Evolutionary conservation across 2,329 filamentous ascomycete genomes (phyloP).

Genomic region (Colletotrichum noveboracense): DNA sequence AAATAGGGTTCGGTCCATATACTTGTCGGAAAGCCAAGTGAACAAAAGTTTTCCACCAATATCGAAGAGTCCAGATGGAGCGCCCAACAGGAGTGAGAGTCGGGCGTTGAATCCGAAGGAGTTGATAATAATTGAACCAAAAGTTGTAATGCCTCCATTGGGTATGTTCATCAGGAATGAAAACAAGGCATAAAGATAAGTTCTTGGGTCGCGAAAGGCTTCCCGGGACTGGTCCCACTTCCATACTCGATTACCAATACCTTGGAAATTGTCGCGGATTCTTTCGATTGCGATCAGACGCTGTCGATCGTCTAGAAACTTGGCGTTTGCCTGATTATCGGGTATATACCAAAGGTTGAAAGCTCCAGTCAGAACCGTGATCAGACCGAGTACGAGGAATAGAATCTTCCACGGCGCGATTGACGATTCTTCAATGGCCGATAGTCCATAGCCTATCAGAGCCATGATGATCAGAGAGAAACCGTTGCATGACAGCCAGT

Average conservation of each 20-base stretch:
- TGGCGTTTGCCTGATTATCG: conserved; percentile 62
- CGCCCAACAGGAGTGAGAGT: conserved; percentile 15
- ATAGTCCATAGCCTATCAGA: conserved; percentile 26
- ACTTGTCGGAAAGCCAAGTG: conserved; percentile 29
- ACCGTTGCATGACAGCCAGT: conserved; percentile 26
- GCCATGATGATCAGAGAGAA: conserved; percentile 22
- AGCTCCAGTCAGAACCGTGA: conserved; percentile 24
- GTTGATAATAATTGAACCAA: conserved; percentile 22
- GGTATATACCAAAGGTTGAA: conserved; percentile 43
- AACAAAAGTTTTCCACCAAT: conserved; percentile 25
- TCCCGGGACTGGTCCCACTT: conserved; percentile 50
- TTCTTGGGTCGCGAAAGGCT: conserved; percentile 53
- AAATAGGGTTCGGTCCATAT: conserved; percentile 27
- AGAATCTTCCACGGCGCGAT: conserved; percentile 26
- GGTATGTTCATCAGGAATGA: conserved; percentile 34
- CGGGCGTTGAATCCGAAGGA: conserved; percentile 20
- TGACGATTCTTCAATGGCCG: conserved; percentile 3
- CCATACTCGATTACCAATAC: conserved; percentile 54
- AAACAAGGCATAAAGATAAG: conserved; percentile 57
- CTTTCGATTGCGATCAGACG: conserved; percentile 54
- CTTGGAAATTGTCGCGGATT: conserved; percentile 51
- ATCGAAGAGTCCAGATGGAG: conserved; percentile 23
- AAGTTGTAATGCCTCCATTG: conserved; percentile 25
- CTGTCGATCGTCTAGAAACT: conserved; percentile 61
- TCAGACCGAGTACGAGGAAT: conserved; percentile 32